Evolutionary conservation across 1,284 basidiomycete species (phyloP).

Genomic region (Irpex sp.): DNA sequence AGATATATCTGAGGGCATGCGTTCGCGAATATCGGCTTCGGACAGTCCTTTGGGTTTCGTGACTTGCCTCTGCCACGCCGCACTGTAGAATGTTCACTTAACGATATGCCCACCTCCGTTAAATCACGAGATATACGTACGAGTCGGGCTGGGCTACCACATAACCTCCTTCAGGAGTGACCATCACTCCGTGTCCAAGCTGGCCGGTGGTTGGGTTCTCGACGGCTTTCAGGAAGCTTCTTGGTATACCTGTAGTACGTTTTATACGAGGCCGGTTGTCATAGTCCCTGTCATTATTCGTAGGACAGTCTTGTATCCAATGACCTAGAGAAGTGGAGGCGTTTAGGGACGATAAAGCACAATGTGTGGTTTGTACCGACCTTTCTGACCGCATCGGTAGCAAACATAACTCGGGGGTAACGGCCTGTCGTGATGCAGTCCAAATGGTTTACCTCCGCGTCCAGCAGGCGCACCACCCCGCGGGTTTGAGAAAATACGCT

Average conservation of each 20-base stretch:
- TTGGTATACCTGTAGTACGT: slow-evolving; percentile 95
- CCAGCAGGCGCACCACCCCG: slow-evolving; percentile 54
- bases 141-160: slow-evolving; percentile 92
- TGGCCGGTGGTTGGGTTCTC: slow-evolving; percentile 80
- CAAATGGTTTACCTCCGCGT: slow-evolving; percentile 63
- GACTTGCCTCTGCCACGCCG: slow-evolving; percentile 90
- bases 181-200: slow-evolving; percentile 86
- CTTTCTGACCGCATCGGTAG: slow-evolving; percentile 97
- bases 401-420: slow-evolving; percentile 97
- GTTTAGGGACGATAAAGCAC: slow-evolving; percentile 9
- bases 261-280: slow-evolving; percentile 96
- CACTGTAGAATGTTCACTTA: slow-evolving; percentile 41
- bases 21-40: slow-evolving; percentile 82
- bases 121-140: slow-evolving; percentile 46
- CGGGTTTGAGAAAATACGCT: slow-evolving; percentile 63
- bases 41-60: slow-evolving; percentile 77
- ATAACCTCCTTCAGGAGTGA: slow-evolving; percentile 94
- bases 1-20: slow-evolving; percentile 71
- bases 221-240: slow-evolving; percentile 95
- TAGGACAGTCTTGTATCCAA: slow-evolving; percentile 99
- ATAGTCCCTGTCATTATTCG: slow-evolving; percentile 93
- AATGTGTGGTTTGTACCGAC: slow-evolving; percentile 39
- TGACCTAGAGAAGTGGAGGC: slow-evolving; percentile 61
- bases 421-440: slow-evolving; percentile 52
- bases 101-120: background rate